Percentiles rank a stretch among this genome's conserved stretches.
phyloP scores from a whole-genome alignment of 371 early-diverging fungal genomes.

The Nosema muscidifuracis region DNA sequence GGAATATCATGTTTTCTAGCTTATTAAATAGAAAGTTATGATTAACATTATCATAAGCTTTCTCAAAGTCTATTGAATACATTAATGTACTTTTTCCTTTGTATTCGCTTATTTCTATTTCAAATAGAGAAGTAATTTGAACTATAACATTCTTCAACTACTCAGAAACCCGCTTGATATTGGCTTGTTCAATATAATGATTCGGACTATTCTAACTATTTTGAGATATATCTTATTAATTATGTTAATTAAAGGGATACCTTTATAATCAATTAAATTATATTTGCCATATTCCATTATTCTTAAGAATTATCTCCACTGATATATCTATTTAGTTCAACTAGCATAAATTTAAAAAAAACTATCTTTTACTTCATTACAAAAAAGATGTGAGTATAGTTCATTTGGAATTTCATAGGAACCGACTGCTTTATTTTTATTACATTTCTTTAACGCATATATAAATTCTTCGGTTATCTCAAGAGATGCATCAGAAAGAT shows the following conservation, averaged over 20 bases:
- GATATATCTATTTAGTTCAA: neutral
- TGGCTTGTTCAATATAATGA: neutral
- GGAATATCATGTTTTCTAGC: neutral
- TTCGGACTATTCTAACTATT: constrained; percentile 1
- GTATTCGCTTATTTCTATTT: constrained; percentile 18
- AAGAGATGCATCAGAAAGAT: neutral
- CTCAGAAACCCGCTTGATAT: constrained; percentile 26
- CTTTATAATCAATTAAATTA: constrained; percentile 37
- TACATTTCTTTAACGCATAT: neutral
- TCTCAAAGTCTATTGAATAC: constrained; percentile 13
- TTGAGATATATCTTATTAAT: constrained; percentile 12
- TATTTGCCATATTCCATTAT: neutral
- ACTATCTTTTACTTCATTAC: neutral
- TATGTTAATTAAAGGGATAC: constrained; percentile 26
- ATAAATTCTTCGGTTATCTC: neutral
- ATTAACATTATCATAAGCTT: neutral
- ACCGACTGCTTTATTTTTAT: neutral
- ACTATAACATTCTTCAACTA: constrained; percentile 10
- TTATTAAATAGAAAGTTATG: neutral
- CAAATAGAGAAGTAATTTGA: constrained; percentile 16
- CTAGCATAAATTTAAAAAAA: neutral
- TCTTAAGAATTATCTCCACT: neutral
- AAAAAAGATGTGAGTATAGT: neutral
- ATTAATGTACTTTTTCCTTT: neutral
- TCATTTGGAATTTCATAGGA: neutral